Conservation (phyloP, 176 grass and related monocot species). For the Ampelocalamus luodianensis region DNA sequence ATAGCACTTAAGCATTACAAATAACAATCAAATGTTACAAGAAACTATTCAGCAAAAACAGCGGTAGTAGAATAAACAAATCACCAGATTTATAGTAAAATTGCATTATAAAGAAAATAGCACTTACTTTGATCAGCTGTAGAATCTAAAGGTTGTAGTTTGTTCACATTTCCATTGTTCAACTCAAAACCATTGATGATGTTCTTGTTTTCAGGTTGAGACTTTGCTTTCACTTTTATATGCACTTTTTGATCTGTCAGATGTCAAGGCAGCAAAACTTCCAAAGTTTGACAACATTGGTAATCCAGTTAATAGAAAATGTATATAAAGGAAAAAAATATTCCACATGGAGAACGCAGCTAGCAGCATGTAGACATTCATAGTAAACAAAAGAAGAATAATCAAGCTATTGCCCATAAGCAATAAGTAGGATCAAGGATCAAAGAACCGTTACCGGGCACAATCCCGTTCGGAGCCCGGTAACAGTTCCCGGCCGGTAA, state of each 20-base stretch:
- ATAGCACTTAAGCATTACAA: constrained; percentile 14
- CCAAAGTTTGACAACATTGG: neutral
- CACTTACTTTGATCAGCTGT: constrained; percentile 50
- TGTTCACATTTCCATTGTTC: constrained; percentile 40
- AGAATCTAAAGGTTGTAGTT: constrained; percentile 30
- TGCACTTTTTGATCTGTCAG: constrained; percentile 52
- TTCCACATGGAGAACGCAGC: neutral
- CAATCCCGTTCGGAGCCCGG: too few relatives aligned
- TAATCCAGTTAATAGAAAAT: neutral
- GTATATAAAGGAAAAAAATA: neutral
- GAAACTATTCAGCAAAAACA: constrained; percentile 29
- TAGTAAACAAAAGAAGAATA: constrained; percentile 32
- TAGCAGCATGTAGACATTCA: neutral
- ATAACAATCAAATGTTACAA: neutral
- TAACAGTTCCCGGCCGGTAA: too few relatives aligned
- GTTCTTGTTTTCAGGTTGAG: constrained; percentile 45
- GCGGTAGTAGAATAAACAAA: constrained; percentile 20
- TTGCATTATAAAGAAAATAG: constrained; percentile 20
- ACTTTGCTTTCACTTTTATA: constrained; percentile 56
- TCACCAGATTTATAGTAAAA: neutral
- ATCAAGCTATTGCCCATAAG: constrained; percentile 27
- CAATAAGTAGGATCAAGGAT: constrained; percentile 50
- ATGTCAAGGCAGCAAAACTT: constrained; percentile 54
- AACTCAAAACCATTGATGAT: constrained; percentile 45
- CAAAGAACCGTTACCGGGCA: too few relatives aligned